Evolutionary conservation across 257 asterid species (phyloP).

Genomic region (Jacaranda copaia): DNA sequence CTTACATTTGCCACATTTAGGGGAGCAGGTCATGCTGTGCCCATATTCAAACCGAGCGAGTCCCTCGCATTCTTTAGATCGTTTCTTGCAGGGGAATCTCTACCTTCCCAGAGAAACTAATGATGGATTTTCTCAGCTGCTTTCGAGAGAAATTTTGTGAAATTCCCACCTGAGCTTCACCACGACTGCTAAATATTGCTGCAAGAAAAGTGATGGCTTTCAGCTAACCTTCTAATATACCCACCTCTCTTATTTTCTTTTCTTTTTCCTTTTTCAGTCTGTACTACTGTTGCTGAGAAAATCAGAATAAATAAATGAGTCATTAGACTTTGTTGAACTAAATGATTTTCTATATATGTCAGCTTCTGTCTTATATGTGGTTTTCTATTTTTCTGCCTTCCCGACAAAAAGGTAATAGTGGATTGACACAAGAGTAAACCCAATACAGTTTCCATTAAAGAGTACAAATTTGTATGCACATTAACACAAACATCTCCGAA

Average conservation of each 20-base stretch:
- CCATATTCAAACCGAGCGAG: slow-evolving; percentile 82
- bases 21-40: slow-evolving; percentile 98
- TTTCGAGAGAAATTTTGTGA: slow-evolving; percentile 26
- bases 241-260: no score
- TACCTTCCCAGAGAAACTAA: slow-evolving; percentile 58
- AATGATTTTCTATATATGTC: not conserved
- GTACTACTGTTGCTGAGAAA: not conserved
- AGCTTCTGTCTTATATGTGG: not conserved
- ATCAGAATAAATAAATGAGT: slow-evolving; percentile 18
- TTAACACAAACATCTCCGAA: no score
- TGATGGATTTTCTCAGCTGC: not conserved
- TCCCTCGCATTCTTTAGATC: slow-evolving; percentile 78
- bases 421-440: no score
- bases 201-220: not conserved
- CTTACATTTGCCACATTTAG: slow-evolving; percentile 88
- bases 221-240: not conserved
- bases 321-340: not conserved
- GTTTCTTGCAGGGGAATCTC: slow-evolving; percentile 70
- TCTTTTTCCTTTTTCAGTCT: not conserved
- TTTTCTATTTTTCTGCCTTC: not conserved
- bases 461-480: no score
- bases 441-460: no score
- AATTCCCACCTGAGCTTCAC: not conserved
- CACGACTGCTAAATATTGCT: not conserved
- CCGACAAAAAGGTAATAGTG: not conserved